Percentiles rank a stretch among this genome's conserved stretches.
Evolutionary conservation across 257 asterid species (phyloP).

Genomic region (Scutellaria baicalensis): DNA sequence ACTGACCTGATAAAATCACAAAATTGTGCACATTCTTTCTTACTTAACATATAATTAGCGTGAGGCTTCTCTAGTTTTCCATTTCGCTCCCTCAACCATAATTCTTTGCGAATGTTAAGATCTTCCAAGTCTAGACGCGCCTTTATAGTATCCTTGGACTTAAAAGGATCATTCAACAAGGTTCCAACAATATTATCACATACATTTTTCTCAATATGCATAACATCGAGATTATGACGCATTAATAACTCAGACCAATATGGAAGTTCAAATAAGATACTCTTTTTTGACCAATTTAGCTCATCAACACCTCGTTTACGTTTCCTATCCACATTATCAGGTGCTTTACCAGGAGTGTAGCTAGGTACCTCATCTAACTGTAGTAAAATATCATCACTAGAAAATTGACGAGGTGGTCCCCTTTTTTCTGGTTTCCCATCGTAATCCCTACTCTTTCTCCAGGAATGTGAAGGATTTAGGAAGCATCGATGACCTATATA

Average conservation of each 20-base stretch:
- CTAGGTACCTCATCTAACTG: not conserved
- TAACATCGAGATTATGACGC: too few species aligned
- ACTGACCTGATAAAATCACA: not conserved
- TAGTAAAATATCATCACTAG: not conserved
- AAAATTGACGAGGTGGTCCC: not conserved
- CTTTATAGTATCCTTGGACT: too few species aligned
- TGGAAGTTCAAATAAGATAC: not conserved
- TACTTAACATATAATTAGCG: not conserved
- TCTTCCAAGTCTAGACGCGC: too few species aligned
- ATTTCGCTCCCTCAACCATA: too few species aligned
- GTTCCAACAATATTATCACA: too few species aligned
- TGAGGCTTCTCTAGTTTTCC: not conserved
- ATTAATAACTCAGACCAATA: not conserved
- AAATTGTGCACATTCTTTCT: not conserved
- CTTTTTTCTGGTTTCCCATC: not conserved
- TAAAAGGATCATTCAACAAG: too few species aligned
- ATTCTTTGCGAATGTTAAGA: too few species aligned
- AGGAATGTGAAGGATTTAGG: not conserved
- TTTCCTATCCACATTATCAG: not conserved
- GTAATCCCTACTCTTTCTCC: not conserved
- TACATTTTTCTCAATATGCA: too few species aligned
- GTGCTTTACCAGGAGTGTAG: not conserved
- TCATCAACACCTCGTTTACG: not conserved
- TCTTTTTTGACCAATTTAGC: not conserved
- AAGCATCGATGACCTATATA: not conserved